A percentile compares a stretch with the other conserved stretches of the same genome.
Conservation (phyloP, 495 filamentous ascomycete species). For the Choiromyces venosus region DNA sequence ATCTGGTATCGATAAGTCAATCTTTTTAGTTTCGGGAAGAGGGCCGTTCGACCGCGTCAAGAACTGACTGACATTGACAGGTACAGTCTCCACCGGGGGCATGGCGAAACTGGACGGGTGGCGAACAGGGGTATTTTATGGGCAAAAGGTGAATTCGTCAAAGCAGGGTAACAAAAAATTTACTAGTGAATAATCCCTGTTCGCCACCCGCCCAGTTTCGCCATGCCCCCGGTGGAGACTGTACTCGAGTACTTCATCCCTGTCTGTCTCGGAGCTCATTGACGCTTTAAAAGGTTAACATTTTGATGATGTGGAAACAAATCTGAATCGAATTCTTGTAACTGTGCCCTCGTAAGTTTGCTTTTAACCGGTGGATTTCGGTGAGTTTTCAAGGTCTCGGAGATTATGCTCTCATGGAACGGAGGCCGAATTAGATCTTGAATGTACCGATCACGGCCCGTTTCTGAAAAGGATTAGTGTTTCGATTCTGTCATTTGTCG, state of each 20-base stretch:
- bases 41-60: background rate
- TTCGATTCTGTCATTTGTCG: background rate
- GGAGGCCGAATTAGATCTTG: background rate
- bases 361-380: background rate
- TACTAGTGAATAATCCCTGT: no score
- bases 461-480: background rate
- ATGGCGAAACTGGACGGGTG: no score
- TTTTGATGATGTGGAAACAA: background rate
- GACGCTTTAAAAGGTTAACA: background rate
- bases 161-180: no score
- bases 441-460: background rate
- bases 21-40: background rate
- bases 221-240: no score
- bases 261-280: background rate
- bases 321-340: background rate
- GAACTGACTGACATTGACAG: background rate
- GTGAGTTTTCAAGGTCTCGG: background rate
- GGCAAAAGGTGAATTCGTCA: no score
- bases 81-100: no score
- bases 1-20: background rate
- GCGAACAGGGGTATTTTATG: no score
- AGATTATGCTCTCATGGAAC: background rate
- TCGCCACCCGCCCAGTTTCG: no score
- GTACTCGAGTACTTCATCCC: constrained; percentile 1
- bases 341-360: background rate